A percentile compares a stretch with the other conserved stretches of the same genome.
phyloP scores from a whole-genome alignment of 2,329 filamentous ascomycete species.

The Claviceps humidiphila region DNA sequence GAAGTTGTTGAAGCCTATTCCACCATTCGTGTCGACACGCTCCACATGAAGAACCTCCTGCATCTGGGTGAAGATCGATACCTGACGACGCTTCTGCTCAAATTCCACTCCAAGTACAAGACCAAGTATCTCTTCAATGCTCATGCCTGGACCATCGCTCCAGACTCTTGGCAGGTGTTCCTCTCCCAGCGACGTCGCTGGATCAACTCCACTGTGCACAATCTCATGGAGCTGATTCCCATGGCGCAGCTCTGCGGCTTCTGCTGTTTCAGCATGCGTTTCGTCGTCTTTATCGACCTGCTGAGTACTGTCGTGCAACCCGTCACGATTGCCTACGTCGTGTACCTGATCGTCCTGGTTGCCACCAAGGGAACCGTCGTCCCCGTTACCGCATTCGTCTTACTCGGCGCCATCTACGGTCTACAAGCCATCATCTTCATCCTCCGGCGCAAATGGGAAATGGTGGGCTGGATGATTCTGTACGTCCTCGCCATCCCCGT shows the following conservation, averaged over 20 bases:
- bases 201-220: conserved; percentile 99
- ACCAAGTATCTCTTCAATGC: conserved; percentile 92
- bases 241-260: conserved; percentile 93
- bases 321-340: conserved; percentile 78
- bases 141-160: conserved; percentile 93
- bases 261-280: conserved; percentile 99
- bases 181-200: conserved; percentile 95
- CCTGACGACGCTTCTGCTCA: conserved; percentile 84
- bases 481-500: conserved; percentile 86
- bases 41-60: conserved; percentile 97
- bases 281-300: conserved; percentile 89
- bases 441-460: conserved; percentile 92
- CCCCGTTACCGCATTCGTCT: conserved; percentile 75
- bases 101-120: conserved; percentile 88
- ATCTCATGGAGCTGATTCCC: conserved; percentile 88
- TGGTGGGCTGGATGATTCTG: conserved; percentile 98
- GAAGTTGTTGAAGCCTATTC: conserved; percentile 82
- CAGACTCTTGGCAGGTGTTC: conserved; percentile 88
- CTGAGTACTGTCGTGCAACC: conserved; percentile 86
- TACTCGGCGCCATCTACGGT: conserved; percentile 93
- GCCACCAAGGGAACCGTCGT: conserved; percentile 48
- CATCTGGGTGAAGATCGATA: conserved; percentile 97
- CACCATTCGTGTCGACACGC: conserved; percentile 88
- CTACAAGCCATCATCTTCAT: conserved; percentile 96
- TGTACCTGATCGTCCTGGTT: conserved; percentile 73